Conservation (phyloP, 1,139 yeast genomes). For the Blastobotrys petasosporus region DNA sequence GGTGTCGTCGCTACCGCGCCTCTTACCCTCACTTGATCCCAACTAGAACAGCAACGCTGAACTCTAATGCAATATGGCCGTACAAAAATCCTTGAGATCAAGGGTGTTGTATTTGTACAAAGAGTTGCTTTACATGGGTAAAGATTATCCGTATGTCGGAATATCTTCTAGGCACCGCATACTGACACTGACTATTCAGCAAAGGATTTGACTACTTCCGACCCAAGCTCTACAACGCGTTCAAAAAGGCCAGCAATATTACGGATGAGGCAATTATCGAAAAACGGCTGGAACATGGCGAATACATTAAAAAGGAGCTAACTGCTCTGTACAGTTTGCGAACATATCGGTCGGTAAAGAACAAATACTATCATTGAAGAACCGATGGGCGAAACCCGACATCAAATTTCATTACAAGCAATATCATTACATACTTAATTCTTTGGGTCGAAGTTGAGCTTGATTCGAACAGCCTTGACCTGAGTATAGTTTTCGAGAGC, state of each 20-base stretch:
- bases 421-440: not conserved
- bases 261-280: constrained; percentile 23
- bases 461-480: constrained; percentile 57
- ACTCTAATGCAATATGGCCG: not conserved
- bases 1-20: not conserved
- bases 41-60: not conserved
- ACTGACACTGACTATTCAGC: constrained; percentile 12
- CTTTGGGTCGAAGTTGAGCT: constrained; percentile 7
- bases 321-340: constrained; percentile 32
- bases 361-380: constrained; percentile 27
- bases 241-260: constrained; percentile 22
- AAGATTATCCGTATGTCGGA: constrained; percentile 32
- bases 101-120: constrained; percentile 33
- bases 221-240: constrained; percentile 28
- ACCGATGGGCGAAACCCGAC: not conserved
- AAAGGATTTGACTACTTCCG: constrained; percentile 31
- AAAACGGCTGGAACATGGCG: constrained; percentile 32
- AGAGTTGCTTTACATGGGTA: constrained; percentile 35
- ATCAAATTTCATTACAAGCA: not conserved
- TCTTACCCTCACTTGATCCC: not conserved
- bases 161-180: too few relatives aligned
- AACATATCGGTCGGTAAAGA: constrained; percentile 33
- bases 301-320: constrained; percentile 34
- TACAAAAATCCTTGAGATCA: constrained; percentile 15
- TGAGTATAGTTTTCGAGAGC: constrained; percentile 79